Evolutionary conservation across 2,329 filamentous ascomycete genomes (phyloP).

Genomic region (Colletotrichum sp.): DNA sequence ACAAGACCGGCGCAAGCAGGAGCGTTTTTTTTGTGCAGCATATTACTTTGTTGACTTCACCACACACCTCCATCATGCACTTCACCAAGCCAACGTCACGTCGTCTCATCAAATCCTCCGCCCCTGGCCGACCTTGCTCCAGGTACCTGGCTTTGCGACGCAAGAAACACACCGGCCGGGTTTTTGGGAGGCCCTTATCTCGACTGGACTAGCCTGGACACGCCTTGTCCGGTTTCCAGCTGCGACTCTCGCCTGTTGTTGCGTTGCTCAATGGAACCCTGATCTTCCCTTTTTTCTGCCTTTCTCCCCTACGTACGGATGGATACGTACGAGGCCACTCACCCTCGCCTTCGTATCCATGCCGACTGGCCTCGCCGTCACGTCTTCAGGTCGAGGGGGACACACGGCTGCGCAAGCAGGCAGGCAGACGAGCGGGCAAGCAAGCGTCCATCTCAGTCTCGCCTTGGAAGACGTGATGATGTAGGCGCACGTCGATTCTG

Average conservation of each 20-base stretch:
- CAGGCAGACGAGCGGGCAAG: background rate
- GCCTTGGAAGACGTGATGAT: background rate
- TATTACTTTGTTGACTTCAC: background rate
- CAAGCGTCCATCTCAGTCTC: background rate
- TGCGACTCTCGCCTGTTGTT: background rate
- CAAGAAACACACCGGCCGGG: slow-evolving; percentile 1
- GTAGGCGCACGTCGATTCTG: background rate
- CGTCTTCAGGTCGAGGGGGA: background rate
- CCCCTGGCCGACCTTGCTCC: background rate
- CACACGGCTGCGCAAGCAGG: background rate
- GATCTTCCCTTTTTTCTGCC: background rate
- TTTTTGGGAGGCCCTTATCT: slow-evolving; percentile 7
- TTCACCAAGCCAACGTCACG: background rate
- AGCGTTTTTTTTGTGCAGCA: background rate
- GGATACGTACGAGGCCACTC: background rate
- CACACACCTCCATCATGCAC: background rate
- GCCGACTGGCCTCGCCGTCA: background rate
- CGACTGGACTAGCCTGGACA: background rate
- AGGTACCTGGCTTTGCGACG: slow-evolving; percentile 12
- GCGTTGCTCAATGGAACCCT: background rate
- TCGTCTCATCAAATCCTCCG: background rate
- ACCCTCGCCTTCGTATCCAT: background rate
- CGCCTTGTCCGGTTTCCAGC: background rate
- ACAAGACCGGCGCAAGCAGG: background rate
- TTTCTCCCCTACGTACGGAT: background rate